Evolutionary conservation across 2,329 filamentous ascomycete species (phyloP).

Genomic region (Alternaria gansuensis): DNA sequence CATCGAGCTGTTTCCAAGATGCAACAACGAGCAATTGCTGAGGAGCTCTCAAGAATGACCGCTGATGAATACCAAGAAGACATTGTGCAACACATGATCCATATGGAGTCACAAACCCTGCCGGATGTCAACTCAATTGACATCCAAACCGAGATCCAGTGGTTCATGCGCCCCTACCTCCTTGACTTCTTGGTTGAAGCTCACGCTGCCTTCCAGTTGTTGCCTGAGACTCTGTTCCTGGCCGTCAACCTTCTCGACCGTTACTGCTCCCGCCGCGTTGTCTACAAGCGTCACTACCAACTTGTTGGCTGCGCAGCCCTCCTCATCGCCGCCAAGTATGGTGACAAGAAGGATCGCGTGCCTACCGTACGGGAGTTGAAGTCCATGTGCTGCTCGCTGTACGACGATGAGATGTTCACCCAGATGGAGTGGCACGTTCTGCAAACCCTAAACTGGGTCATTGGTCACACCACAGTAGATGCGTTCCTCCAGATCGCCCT

Average conservation of each 20-base stretch:
- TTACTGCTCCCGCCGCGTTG: conserved; percentile 96
- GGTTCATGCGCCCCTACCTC: conserved; percentile 98
- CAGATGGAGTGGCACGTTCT: conserved; percentile 99
- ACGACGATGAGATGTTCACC: conserved; percentile 99
- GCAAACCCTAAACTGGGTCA: conserved; percentile 94
- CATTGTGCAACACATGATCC: conserved; percentile 90
- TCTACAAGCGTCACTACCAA: conserved; percentile 99
- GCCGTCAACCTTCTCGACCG: conserved; percentile 96
- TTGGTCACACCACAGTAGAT: conserved; percentile 95
- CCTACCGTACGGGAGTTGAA: conserved; percentile 96
- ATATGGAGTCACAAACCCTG: conserved; percentile 94
- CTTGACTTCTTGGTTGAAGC: conserved; percentile 98
- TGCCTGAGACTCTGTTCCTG: conserved; percentile 94
- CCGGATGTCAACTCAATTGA: conserved; percentile 98
- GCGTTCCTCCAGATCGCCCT: conserved; percentile 90
- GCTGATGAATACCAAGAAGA: conserved; percentile 94
- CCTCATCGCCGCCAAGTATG: conserved; percentile 97
- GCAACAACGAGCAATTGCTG: conserved; percentile 85
- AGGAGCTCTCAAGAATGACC: conserved; percentile 85
- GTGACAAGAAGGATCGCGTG: conserved; percentile 98
- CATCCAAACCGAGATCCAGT: conserved; percentile 98
- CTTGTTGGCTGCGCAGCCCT: conserved; percentile 95
- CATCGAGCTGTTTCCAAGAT: conserved; percentile 80
- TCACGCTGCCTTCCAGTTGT: conserved; percentile 90
- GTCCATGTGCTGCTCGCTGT: conserved; percentile 98